Evolutionary conservation across 129 eudicot genomes (phyloP).

Genomic region (Cynara cardunculus): DNA sequence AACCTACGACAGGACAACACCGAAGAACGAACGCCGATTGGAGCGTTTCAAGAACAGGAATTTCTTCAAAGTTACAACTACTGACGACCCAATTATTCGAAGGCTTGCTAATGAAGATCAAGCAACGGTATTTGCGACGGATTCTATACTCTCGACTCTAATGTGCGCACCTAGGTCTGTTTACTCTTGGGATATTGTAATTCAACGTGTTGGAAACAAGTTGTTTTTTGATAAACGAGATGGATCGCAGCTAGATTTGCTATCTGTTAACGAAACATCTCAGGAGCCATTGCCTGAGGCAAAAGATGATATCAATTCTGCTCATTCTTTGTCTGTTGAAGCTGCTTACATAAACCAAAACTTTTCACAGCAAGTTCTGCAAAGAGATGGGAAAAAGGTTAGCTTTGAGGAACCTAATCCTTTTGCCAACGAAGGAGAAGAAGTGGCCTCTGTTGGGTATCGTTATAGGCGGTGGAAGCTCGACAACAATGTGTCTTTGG

Average conservation of each 20-base stretch:
- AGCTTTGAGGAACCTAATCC: conserved; percentile 74
- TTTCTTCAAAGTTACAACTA: conserved; percentile 75
- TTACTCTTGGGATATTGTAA: conserved; percentile 89
- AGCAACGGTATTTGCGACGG: conserved; percentile 76
- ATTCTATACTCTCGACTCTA: conserved; percentile 56
- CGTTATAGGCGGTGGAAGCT: conserved; percentile 85
- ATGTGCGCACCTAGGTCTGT: conserved; percentile 87
- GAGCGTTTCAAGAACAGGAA: conserved; percentile 71
- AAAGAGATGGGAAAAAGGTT: conserved; percentile 65
- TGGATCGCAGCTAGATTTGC: conserved; percentile 82
- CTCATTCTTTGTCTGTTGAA: conserved; percentile 66
- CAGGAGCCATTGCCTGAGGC: conserved; percentile 87
- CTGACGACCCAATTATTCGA: conserved; percentile 71
- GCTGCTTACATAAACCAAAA: conserved; percentile 85
- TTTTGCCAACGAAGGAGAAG: conserved; percentile 76
- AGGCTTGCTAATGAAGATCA: conserved; percentile 75
- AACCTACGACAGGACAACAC: conserved; percentile 52
- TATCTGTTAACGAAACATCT: conserved; percentile 74
- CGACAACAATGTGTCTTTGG: conserved; percentile 64
- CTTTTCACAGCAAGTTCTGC: conserved; percentile 78
- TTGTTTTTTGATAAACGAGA: conserved; percentile 83
- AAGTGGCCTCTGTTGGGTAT: conserved; percentile 78
- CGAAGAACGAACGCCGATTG: conserved; percentile 59
- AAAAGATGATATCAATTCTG: conserved; percentile 80
- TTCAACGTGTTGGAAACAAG: conserved; percentile 85